Evolutionary conservation across 805 yeast genomes (phyloP), one percentile per base, ranked within the genome.

Genomic region (Saturnispora quitensis): DNA sequence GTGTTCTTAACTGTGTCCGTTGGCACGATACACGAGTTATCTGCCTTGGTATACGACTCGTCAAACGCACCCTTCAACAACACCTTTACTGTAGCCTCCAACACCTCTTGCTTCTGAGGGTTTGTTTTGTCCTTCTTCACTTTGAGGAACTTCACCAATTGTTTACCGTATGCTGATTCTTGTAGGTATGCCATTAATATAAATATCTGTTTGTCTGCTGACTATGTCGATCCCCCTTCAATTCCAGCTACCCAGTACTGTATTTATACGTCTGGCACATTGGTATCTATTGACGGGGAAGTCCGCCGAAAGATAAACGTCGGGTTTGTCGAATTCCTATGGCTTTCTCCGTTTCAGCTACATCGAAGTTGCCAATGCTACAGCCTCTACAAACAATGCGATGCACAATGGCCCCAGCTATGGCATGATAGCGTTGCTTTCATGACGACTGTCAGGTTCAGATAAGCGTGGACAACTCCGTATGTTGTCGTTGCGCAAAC

Each of bases 1-100:
- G 96, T 89, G 75, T 89, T 89, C 70, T 89, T 89, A 51, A 89
- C 89, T 1, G 96, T 88, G 68, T 89, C 96, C 8, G 97, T 90
- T 53, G 97, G 97, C 47, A 90, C 95, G 62, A 90, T 82, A n/a
- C 86, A 78, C 2, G 86, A 65, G 72, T 90, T 90, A 70, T 90
- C 95, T 38, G 96, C 97, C 53, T 83, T 63, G 48, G 96, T 90
- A 74, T 86, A 90, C 3, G 96, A 82, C 31, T 72, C 69, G 56
- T 86, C 96, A 62, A 90, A 82, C 52, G 75, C 78, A 56, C 97
- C 97, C 59, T 77, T 81, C 53, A 90, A 75, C 48, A 90, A 73
- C 27, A 83, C 83, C 56, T 76, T 75, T 52, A 86, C 95, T 52
- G 89, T 84, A 50, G 95, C 87, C 73, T 90, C 97, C 68, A 87